Evolutionary conservation across 2,329 filamentous ascomycete genomes (phyloP), one percentile per base, ranked within the genome.

Genomic region (Aurifilum marmelostoma): DNA sequence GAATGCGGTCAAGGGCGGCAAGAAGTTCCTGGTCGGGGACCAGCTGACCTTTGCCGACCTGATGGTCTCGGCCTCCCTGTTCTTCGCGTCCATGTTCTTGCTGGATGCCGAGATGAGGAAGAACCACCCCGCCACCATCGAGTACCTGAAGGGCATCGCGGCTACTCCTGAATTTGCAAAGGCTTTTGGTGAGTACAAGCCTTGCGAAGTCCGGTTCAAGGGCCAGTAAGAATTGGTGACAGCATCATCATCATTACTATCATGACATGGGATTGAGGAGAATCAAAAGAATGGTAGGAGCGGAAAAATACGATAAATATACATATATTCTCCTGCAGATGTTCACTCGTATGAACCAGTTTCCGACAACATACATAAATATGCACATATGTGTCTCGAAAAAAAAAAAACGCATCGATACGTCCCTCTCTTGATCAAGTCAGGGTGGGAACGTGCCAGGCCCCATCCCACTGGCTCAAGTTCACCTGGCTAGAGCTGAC

Each of bases 361-460:
- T 5, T 54, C 12, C 16, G 5, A 59, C 32, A 59, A 39, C 37
- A 39, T 39, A 11, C 37, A 9, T 39, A 12, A 39, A 12, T 12
- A 9, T 8, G 21, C 7, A 16, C 8, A 52, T 56, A 1, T 32
- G 9, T n/a, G n/a, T n/a, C n/a, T n/a, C n/a, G n/a, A n/a, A n/a
- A n/a, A n/a, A n/a, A 14, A 62, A 14, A 39, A 27, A 11, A 43
- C 59, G 6, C 37, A 18, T 62, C 37, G n/a, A 62, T 2, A 18
- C 37, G 3, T 7, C n/a, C n/a, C n/a, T 29, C 21, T 11, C n/a
- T 34, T 14, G 24, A 63, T 72, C 76, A 81, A 52, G 75, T 71
- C 29, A 82, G 74, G 24, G 75, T 75, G 14, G 82, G 81, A 18
- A 80, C 71, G 56, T 74, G 75, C 82, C 82, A 84, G 24, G 80